Evolutionary conservation across 2,329 filamentous ascomycete genomes (phyloP).

Genomic region (Chalaropsis ovoidea): DNA sequence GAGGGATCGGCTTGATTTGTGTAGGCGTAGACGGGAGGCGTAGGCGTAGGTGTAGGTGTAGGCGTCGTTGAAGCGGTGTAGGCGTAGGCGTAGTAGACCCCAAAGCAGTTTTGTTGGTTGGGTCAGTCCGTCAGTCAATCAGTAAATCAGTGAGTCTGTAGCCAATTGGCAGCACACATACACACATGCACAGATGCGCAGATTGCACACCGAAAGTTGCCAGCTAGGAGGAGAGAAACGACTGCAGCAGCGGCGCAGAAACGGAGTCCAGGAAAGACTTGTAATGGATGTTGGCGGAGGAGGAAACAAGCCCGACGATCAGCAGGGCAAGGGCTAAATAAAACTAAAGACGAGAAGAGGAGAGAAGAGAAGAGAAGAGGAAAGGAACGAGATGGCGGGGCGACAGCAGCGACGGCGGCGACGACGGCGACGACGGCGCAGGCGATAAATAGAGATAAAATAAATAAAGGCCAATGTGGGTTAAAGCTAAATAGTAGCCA

Average conservation of each 20-base stretch:
- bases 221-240: not conserved
- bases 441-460: not conserved
- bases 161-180: not conserved
- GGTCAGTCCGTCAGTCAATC: too few species aligned
- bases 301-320: not conserved
- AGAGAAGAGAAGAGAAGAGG: not conserved
- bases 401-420: not conserved
- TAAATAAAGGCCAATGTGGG: not conserved
- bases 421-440: not conserved
- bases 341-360: constrained; percentile 1
- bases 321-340: constrained; percentile 2
- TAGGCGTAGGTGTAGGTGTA: not conserved
- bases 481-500: not conserved
- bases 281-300: not conserved
- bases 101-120: not conserved
- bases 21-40: not conserved
- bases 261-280: not conserved
- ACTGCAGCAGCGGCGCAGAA: not conserved
- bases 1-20: constrained; percentile 10
- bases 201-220: constrained; percentile 3
- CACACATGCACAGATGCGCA: not conserved
- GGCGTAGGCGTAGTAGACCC: not conserved
- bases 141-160: not conserved
- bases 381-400: not conserved
- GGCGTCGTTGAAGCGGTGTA: not conserved